These are phyloP conservation scores for Tylopilus sp. DNA, from an alignment of 768 basidiomycete species.

Conservation along the genomic window DNA sequence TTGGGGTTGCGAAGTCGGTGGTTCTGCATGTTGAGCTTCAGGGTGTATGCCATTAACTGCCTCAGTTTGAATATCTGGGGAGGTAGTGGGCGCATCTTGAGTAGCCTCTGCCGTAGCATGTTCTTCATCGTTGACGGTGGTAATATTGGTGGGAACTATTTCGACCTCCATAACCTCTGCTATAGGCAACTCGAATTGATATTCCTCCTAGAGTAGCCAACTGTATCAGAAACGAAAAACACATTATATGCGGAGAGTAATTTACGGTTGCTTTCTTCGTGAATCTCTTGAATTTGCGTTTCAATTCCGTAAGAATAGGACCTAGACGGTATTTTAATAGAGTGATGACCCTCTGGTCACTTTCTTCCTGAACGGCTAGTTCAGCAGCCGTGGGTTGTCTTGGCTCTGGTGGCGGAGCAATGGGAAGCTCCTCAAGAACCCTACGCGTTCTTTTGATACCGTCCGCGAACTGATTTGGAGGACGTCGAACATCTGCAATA, in stretches of 20 bases:
- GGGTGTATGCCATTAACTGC: slow-evolving; percentile 37
- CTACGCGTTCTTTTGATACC: slow-evolving; percentile 81
- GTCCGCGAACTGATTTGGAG: slow-evolving; percentile 87
- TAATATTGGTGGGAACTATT: slow-evolving; percentile 36
- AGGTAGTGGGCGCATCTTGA: slow-evolving; percentile 25
- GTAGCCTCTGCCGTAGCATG: slow-evolving; percentile 46
- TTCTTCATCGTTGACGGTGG: slow-evolving; percentile 35
- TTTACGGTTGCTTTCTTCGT: slow-evolving; percentile 74
- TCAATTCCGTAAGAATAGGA: slow-evolving; percentile 82
- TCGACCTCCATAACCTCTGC: slow-evolving; percentile 29
- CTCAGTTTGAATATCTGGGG: slow-evolving; percentile 30
- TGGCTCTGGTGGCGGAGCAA: slow-evolving; percentile 89
- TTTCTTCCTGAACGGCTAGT: slow-evolving; percentile 77
- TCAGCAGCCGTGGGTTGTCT: slow-evolving; percentile 78
- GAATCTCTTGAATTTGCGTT: slow-evolving; percentile 90
- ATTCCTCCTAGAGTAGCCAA: slow-evolving; percentile 62
- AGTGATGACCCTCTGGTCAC: slow-evolving; percentile 73
- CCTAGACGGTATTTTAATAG: slow-evolving; percentile 89
- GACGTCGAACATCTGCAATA: slow-evolving; percentile 63
- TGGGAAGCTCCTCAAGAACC: slow-evolving; percentile 77
- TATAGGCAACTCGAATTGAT: slow-evolving; percentile 47
- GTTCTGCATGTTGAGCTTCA: slow-evolving; percentile 17
- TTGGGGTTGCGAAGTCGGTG: slow-evolving; percentile 32
- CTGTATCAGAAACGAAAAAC: slow-evolving; percentile 9
- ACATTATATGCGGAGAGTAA: slow-evolving; percentile 6